Percentiles rank a stretch among this genome's conserved stretches.
These are phyloP conservation scores for Pleurotus tuoliensis DNA, from an alignment of 768 basidiomycete genomes.

Conservation along the genomic window DNA sequence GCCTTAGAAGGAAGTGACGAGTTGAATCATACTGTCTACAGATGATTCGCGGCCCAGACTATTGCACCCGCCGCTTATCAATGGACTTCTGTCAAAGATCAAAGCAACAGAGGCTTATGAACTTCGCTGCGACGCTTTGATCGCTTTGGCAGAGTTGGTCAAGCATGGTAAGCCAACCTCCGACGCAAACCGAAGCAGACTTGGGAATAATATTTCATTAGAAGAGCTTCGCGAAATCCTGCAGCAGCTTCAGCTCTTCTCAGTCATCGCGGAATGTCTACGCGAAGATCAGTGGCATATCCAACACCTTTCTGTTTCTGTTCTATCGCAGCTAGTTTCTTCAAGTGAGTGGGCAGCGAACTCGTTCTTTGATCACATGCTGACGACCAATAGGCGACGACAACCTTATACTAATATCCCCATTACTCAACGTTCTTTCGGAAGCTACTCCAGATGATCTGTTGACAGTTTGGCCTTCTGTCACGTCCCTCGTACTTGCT, in stretches of 20 bases:
- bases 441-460: not conserved
- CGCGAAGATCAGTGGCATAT: not conserved
- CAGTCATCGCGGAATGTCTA: not conserved
- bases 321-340: not conserved
- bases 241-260: not conserved
- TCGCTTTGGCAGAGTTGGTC: not conserved
- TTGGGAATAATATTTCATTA: not conserved
- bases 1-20: not conserved
- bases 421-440: too few species aligned
- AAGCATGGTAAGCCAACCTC: not conserved
- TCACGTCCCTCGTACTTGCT: not conserved
- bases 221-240: not conserved
- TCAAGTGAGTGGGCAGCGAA: not conserved
- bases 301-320: not conserved
- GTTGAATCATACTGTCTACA: not conserved
- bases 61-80: not conserved
- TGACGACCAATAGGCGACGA: not conserved
- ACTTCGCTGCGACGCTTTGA: not conserved
- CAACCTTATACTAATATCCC: not conserved
- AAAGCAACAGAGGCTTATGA: not conserved
- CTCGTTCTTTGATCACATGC: too few species aligned
- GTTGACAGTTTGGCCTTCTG: slow-evolving; percentile 14
- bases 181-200: not conserved
- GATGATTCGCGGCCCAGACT: not conserved
- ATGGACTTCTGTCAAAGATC: not conserved